Evolutionary conservation across 169 alveolate genomes (phyloP), one percentile per base, ranked within the genome.

Genomic region (Plasmodium billcollinsi): DNA sequence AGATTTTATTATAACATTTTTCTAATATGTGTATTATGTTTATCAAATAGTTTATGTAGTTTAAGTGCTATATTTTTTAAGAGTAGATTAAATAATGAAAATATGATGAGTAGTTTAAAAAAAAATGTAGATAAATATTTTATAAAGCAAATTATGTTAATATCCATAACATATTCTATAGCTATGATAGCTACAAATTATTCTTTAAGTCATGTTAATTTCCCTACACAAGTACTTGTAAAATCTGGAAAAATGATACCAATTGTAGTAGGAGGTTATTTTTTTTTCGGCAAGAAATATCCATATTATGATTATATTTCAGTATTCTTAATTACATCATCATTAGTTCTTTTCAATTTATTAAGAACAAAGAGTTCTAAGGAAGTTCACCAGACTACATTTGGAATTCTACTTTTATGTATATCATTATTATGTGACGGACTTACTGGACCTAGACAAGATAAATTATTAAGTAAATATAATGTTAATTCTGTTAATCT

Each of bases 191-290:
- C 96, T 8, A 90, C 98, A 18, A 96, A 93, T 88, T 90, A 91
- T 70, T 96, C 98, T 14, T 76, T 97, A 52, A 94, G 95, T 3
- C 96, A 94, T 59, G 96, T 97, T 29, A 97, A 95, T 63, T 94
- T 95, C 70, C 98, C 98, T 45, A 97, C 98, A 11, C 98, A 97
- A 71, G 97, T 97, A 15, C 94, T 97, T 6, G 97, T 97, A 52
- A 97, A 97, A 49, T 93, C 97, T 20, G 98, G 98, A 18, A 97
- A 97, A 74, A 96, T 96, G 97, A 98, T 97, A n/a, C 98, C 98
- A 14, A 94, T 97, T 21, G 95, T 96, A 49, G 96, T 95, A 15
- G 97, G 98, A n/a, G 97, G 98, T 12, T 90, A 93, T 63, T 49
- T 95, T 11, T 88, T 96, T 59, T 97, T 97, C 90, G 92, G 95